Evolutionary conservation across 768 basidiomycete genomes (phyloP).

Genomic region (Leccinellum albellum): DNA sequence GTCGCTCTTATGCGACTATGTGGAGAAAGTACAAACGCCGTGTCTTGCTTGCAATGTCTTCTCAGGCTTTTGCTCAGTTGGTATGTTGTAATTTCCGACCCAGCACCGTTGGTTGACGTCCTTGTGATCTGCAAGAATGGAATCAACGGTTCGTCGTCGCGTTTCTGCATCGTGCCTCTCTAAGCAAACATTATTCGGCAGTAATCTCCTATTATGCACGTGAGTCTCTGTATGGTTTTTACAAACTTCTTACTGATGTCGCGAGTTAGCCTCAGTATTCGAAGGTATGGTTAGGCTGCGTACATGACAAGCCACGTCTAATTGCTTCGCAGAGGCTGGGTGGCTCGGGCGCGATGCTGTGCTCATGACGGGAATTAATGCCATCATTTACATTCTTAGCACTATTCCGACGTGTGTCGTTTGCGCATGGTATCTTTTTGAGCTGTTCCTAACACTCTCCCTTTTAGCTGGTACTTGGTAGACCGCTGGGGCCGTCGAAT

Average conservation of each 20-base stretch:
- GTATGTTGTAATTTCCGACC: constrained; percentile 43
- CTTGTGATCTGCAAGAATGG: constrained; percentile 60
- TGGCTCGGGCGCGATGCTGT: constrained; percentile 93
- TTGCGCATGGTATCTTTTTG: neutral
- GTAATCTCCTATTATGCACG: constrained; percentile 95
- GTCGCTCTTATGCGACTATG: constrained; percentile 72
- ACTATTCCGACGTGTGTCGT: constrained; percentile 79
- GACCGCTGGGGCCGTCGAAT: constrained; percentile 87
- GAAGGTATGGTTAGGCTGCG: constrained; percentile 54
- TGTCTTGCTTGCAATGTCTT: constrained; percentile 91
- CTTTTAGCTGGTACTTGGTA: constrained; percentile 83
- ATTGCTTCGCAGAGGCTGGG: constrained; percentile 66
- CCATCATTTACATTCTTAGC: constrained; percentile 72
- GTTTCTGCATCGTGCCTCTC: constrained; percentile 1
- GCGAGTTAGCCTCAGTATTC: constrained; percentile 71
- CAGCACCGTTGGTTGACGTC: neutral
- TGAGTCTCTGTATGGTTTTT: constrained; percentile 37
- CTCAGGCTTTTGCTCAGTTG: constrained; percentile 92
- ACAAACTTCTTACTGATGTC: constrained; percentile 8
- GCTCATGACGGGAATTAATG: constrained; percentile 94
- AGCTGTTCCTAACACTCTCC: constrained; percentile 2
- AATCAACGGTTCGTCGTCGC: constrained; percentile 70
- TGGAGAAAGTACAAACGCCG: constrained; percentile 85
- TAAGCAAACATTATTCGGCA: constrained; percentile 26
- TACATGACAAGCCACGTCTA: neutral